These are phyloP conservation scores for Hemisphaericaspora nanyangensis DNA, from an alignment of 805 yeast genomes.

Conservation along the genomic window DNA sequence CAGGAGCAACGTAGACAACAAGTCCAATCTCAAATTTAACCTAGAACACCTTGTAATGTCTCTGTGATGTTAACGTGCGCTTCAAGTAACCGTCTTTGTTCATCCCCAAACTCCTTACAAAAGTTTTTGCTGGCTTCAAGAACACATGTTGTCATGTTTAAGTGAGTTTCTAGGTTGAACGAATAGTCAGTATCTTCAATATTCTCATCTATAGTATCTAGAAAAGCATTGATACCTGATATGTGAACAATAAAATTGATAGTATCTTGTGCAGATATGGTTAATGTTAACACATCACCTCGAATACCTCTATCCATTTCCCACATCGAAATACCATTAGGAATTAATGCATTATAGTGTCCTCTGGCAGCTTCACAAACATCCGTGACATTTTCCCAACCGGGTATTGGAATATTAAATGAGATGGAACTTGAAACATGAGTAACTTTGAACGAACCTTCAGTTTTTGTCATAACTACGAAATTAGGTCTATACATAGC, in stretches of 20 bases:
- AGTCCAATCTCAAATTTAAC: too few species aligned
- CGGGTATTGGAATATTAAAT: slow-evolving; percentile 27
- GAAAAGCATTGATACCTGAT: slow-evolving; percentile 17
- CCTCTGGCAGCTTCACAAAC: slow-evolving; percentile 18
- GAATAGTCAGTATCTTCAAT: background rate
- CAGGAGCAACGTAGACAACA: too few species aligned
- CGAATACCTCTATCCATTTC: background rate
- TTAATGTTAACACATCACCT: slow-evolving; percentile 26
- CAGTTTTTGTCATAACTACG: slow-evolving; percentile 22
- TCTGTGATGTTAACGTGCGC: too few species aligned
- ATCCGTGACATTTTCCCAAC: slow-evolving; percentile 21
- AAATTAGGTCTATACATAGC: slow-evolving; percentile 38
- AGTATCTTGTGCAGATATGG: slow-evolving; percentile 34
- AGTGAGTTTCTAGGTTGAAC: too few species aligned
- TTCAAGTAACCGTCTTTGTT: background rate
- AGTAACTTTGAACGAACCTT: slow-evolving; percentile 18
- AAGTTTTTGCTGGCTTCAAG: slow-evolving; percentile 20
- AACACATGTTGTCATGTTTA: slow-evolving; percentile 20
- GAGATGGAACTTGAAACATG: slow-evolving; percentile 30
- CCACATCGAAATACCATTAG: slow-evolving; percentile 33
- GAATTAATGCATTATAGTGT: slow-evolving; percentile 28
- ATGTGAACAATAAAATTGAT: slow-evolving; percentile 31
- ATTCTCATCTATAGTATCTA: background rate
- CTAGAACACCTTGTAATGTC: too few species aligned
- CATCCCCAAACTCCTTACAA: slow-evolving; percentile 25